Conservation (phyloP, 2,329 filamentous ascomycete species). For the Byssothecium circinans region DNA sequence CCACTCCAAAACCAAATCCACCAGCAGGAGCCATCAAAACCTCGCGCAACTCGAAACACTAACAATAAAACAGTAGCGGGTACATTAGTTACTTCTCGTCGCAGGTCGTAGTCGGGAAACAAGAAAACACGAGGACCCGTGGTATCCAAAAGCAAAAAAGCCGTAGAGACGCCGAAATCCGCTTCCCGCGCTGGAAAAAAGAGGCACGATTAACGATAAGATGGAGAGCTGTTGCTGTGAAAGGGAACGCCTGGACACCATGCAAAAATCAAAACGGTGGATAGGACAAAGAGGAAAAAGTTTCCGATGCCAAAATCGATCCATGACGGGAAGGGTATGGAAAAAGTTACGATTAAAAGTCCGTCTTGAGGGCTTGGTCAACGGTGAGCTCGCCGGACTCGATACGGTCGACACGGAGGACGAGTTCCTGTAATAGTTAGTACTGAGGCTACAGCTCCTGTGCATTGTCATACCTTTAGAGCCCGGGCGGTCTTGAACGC, state of each 20-base stretch:
- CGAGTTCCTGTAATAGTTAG: conserved; percentile 42
- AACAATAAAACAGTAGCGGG: conserved; percentile 15
- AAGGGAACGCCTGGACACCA: conserved; percentile 3
- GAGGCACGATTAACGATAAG: too few species aligned
- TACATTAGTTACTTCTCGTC: conserved; percentile 14
- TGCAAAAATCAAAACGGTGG: conserved; percentile 1
- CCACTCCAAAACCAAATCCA: too few species aligned
- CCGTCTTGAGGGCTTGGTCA: conserved; percentile 35
- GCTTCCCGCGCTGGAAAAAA: neutral
- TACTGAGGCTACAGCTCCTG: neutral
- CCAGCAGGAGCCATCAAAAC: too few species aligned
- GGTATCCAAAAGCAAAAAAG: conserved; percentile 2
- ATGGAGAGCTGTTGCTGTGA: neutral
- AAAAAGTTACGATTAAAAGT: conserved; percentile 23
- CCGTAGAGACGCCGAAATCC: conserved; percentile 4
- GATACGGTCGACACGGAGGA: conserved; percentile 46
- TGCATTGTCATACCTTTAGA: conserved; percentile 61
- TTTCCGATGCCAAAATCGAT: neutral
- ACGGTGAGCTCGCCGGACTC: conserved; percentile 43
- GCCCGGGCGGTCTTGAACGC: conserved; percentile 85
- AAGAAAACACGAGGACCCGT: neutral
- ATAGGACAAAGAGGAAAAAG: neutral
- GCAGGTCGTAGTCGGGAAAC: conserved; percentile 6
- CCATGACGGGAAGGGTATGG: neutral
- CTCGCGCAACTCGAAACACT: too few species aligned